Evolutionary conservation across 306 rosid genomes (phyloP).

Genomic region (Delonix regia): DNA sequence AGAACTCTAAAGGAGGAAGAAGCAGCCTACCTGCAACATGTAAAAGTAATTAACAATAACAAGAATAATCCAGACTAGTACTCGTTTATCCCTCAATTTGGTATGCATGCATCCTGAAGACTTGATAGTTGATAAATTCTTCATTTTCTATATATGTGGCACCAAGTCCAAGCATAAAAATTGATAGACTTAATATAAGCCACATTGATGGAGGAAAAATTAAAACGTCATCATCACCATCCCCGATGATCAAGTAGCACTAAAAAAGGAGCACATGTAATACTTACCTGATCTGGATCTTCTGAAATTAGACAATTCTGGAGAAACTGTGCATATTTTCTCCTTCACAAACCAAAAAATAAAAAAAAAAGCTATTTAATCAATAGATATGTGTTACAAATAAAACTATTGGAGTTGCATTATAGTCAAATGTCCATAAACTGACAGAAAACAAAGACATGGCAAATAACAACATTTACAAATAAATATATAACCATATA

Average conservation of each 20-base stretch:
- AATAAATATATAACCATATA: background rate
- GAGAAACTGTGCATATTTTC: slow-evolving; percentile 39
- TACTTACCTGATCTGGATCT: slow-evolving; percentile 74
- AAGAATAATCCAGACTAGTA: background rate
- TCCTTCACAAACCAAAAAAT: slow-evolving; percentile 6
- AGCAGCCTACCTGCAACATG: slow-evolving; percentile 69
- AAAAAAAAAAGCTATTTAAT: background rate
- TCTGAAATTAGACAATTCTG: slow-evolving; percentile 45
- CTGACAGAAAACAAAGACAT: background rate
- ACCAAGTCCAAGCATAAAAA: background rate
- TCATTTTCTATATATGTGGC: background rate
- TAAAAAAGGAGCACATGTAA: background rate
- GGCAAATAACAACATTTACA: background rate
- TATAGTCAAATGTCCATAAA: background rate
- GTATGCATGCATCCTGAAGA: background rate
- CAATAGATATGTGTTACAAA: background rate
- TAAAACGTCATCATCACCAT: background rate
- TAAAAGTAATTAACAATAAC: background rate
- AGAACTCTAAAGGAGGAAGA: slow-evolving; percentile 75
- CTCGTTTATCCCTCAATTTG: background rate
- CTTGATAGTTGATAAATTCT: background rate
- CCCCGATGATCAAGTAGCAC: background rate
- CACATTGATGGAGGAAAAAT: background rate
- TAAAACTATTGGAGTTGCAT: background rate
- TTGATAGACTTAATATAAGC: background rate